Percentiles rank a stretch among this genome's conserved stretches.
phyloP scores from a whole-genome alignment of 2,329 filamentous ascomycete species.

The Cladosporium sp. region DNA sequence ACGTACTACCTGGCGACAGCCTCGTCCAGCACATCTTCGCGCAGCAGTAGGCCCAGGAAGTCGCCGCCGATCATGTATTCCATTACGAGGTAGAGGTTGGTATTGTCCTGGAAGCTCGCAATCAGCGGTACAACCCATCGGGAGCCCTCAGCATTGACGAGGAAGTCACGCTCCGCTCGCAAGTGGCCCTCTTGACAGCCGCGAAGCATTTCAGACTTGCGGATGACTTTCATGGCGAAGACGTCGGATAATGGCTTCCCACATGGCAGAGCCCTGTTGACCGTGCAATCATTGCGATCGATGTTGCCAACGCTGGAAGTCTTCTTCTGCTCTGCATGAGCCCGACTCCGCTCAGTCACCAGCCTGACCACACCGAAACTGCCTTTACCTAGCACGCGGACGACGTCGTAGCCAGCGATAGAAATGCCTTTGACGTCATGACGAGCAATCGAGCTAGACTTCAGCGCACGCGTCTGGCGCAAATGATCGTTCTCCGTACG shows the following conservation, averaged over 20 bases:
- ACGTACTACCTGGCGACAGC: slow-evolving; percentile 76
- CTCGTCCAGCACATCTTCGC: slow-evolving; percentile 77
- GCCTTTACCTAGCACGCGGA: slow-evolving; percentile 82
- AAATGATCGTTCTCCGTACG: slow-evolving; percentile 67
- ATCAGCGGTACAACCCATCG: slow-evolving; percentile 85
- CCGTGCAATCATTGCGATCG: slow-evolving; percentile 3
- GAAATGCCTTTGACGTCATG: slow-evolving; percentile 46
- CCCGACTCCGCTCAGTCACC: slow-evolving; percentile 49
- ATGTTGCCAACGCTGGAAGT: neutral
- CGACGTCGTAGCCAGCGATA: slow-evolving; percentile 65
- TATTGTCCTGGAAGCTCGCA: slow-evolving; percentile 79
- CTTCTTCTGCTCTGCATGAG: neutral
- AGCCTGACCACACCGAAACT: slow-evolving; percentile 90
- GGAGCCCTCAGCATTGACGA: slow-evolving; percentile 82
- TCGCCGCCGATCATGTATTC: slow-evolving; percentile 97
- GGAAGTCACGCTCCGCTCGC: slow-evolving; percentile 82
- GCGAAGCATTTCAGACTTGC: slow-evolving; percentile 85
- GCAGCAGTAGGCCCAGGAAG: slow-evolving; percentile 78
- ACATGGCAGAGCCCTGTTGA: slow-evolving; percentile 13
- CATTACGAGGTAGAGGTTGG: slow-evolving; percentile 88
- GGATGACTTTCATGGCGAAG: slow-evolving; percentile 95
- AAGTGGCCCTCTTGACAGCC: slow-evolving; percentile 90
- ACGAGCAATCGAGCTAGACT: slow-evolving; percentile 50
- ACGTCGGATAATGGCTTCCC: slow-evolving; percentile 49
- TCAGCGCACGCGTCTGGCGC: slow-evolving; percentile 65